Evolutionary conservation across 2,329 filamentous ascomycete species (phyloP), one percentile per base, ranked within the genome.

Genomic region (Penicillium sp.): DNA sequence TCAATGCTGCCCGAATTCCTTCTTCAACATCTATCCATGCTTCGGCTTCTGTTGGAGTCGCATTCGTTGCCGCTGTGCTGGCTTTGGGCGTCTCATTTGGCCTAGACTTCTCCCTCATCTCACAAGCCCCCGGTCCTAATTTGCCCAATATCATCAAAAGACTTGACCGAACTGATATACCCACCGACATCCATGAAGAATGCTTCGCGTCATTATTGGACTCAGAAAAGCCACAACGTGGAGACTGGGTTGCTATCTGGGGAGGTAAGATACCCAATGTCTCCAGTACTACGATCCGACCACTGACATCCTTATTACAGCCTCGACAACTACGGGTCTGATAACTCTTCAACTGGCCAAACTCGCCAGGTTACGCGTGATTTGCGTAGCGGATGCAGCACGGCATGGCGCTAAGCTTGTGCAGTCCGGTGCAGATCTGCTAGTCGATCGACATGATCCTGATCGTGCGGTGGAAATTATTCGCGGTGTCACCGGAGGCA

Each of bases 231-330:
- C 81, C 85, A 1, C 75, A 76, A 40, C 62, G 72, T 0, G 87
- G 86, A 0, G 88, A 91, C 56, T 91, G 86, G 82, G 72, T 91
- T 38, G 84, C 83, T 1, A 83, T 91, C 45, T 91, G 88, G 88
- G 88, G 88, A 54, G 88, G 84, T 78, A 61, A 65, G 76, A 61
- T n/a, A 37, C 25, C 3, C 4, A 39, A 9, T 27, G 4, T 2
- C 7, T 35, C 21, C 23, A 18, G 52, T 58, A 21, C 13, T 21
- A n/a, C 18, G 13, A 37, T 8, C 16, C 32, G 15, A 3, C 7
- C 4, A 25, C 52, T 61, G 45, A 66, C 35, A 21, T 12, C 23
- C 1, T 37, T n/a, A 29, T 12, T 9, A 12, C 29, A 82, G 80
- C 79, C 2, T 90, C 86, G 1, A 88, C 86, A 0, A 89, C 86